Percentiles rank a stretch among this genome's conserved stretches.
These are phyloP conservation scores for Dysphania ambrosioides DNA, from an alignment of 148 eudicot genomes.

Conservation along the genomic window DNA sequence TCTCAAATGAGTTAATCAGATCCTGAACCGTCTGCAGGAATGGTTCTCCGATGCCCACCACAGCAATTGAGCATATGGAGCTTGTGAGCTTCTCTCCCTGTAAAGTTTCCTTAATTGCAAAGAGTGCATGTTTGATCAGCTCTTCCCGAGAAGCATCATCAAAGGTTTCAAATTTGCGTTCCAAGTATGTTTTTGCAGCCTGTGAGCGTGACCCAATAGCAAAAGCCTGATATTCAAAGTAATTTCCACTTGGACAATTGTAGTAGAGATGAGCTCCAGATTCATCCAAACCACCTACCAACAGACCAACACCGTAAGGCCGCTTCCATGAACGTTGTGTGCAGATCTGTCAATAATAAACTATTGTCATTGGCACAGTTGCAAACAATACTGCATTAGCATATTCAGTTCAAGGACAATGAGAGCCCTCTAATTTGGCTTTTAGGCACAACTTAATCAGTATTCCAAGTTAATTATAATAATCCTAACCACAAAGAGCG, in stretches of 20 bases:
- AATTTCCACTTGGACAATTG: constrained; percentile 98
- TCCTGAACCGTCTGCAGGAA: constrained; percentile 69
- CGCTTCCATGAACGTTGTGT: constrained; percentile 98
- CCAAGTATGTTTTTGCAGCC: constrained; percentile 97
- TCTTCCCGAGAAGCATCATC: constrained; percentile 64
- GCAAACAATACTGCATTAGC: not conserved
- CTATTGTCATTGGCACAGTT: not conserved
- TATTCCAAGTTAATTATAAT: not conserved
- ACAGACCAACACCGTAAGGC: constrained; percentile 94
- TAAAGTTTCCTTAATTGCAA: constrained; percentile 87
- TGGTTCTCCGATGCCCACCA: constrained; percentile 76
- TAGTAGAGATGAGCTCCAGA: constrained; percentile 95
- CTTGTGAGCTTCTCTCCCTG: constrained; percentile 91
- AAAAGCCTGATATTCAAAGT: constrained; percentile 92
- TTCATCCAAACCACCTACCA: constrained; percentile 93
- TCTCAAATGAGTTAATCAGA: constrained; percentile 76
- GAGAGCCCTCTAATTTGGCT: not conserved
- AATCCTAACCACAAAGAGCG: not conserved
- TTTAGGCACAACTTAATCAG: not conserved
- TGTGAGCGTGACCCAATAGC: constrained; percentile 98
- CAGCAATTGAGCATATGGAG: constrained; percentile 75
- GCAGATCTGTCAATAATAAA: constrained; percentile 56
- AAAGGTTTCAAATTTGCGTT: constrained; percentile 76
- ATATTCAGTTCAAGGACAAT: not conserved
- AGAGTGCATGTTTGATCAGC: constrained; percentile 83